phyloP scores from a whole-genome alignment of 2,329 filamentous ascomycete species.

The Peltaster fructicola region DNA sequence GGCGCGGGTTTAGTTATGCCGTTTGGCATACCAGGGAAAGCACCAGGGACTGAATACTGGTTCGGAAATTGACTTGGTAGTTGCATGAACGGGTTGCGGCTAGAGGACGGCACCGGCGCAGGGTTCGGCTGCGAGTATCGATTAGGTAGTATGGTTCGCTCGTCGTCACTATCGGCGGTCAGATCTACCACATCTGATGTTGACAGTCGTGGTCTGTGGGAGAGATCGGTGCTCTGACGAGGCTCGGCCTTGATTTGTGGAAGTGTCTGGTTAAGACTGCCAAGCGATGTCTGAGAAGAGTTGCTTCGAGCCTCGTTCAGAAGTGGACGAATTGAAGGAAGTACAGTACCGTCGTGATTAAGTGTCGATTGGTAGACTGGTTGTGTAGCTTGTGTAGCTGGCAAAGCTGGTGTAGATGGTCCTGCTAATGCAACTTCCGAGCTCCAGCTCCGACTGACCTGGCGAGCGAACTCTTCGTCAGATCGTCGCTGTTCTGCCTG shows the following conservation, averaged over 20 bases:
- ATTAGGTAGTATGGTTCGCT: too few species aligned
- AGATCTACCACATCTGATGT: too few species aligned
- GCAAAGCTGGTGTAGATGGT: too few species aligned
- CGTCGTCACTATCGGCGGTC: too few species aligned
- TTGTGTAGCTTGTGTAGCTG: conserved; percentile 4
- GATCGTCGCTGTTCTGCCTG: conserved; percentile 4
- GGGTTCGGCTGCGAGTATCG: too few species aligned
- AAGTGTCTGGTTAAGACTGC: background rate
- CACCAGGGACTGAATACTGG: background rate
- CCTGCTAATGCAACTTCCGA: conserved; percentile 2
- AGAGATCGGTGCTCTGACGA: too few species aligned
- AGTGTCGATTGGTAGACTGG: conserved; percentile 15
- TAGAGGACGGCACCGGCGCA: too few species aligned
- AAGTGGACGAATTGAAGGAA: conserved; percentile 7
- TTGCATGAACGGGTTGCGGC: too few species aligned
- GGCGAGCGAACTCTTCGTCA: conserved; percentile 13
- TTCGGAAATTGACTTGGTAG: background rate
- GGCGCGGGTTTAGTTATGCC: too few species aligned
- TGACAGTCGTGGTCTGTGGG: too few species aligned
- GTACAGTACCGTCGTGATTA: conserved; percentile 11
- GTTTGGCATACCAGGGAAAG: background rate
- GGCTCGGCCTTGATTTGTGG: background rate
- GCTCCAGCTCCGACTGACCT: conserved; percentile 9
- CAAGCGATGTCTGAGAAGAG: background rate
- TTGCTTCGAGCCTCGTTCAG: background rate